These are phyloP conservation scores for Schwanniomyces occidentalis DNA, from an alignment of 805 yeast species.

Conservation along the genomic window DNA sequence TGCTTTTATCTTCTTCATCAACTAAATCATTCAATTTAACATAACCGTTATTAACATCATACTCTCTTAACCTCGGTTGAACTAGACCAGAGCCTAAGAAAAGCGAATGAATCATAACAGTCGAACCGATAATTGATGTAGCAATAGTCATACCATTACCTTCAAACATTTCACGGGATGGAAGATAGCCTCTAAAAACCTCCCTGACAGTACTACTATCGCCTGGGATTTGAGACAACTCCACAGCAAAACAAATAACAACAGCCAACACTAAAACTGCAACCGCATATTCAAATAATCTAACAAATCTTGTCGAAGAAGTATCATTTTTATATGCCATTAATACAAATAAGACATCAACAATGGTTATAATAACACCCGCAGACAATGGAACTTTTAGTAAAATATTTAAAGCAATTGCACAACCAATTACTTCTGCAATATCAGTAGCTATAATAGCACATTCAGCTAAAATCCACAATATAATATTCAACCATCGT, in stretches of 20 bases:
- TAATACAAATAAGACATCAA: slow-evolving; percentile 47
- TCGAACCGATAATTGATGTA: slow-evolving; percentile 49
- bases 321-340: slow-evolving; percentile 48
- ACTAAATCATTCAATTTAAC: slow-evolving; percentile 22
- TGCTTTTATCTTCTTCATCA: slow-evolving; percentile 8
- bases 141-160: slow-evolving; percentile 48
- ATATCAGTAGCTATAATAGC: slow-evolving; percentile 54
- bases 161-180: slow-evolving; percentile 42
- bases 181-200: slow-evolving; percentile 45
- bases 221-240: slow-evolving; percentile 36
- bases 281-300: slow-evolving; percentile 42
- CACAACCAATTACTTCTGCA: slow-evolving; percentile 57
- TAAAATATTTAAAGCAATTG: slow-evolving; percentile 49
- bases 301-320: slow-evolving; percentile 34
- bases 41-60: slow-evolving; percentile 38
- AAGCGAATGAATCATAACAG: slow-evolving; percentile 53
- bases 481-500: slow-evolving; percentile 31
- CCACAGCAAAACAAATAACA: slow-evolving; percentile 47
- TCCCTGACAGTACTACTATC: slow-evolving; percentile 24
- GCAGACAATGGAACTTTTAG: slow-evolving; percentile 48
- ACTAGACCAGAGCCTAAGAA: slow-evolving; percentile 51
- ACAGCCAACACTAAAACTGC: slow-evolving; percentile 44
- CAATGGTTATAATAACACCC: slow-evolving; percentile 46
- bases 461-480: slow-evolving; percentile 47
- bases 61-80: slow-evolving; percentile 49